Percentiles rank a stretch among this genome's conserved stretches.
Conservation (phyloP, 352 stramenopile species). For the Peronospora destructor region DNA sequence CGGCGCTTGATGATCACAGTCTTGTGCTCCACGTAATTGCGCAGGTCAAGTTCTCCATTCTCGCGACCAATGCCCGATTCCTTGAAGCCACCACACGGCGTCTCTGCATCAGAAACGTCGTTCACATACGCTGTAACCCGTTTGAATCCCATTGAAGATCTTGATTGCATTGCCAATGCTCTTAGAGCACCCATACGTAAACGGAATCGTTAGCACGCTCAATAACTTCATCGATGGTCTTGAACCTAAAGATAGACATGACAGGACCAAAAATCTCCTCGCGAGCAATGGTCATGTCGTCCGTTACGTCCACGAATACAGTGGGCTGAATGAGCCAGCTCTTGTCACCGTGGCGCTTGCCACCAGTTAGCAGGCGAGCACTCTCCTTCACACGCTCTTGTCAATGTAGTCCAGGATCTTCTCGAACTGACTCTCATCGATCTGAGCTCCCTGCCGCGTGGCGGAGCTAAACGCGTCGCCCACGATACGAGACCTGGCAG, state of each 20-base stretch:
- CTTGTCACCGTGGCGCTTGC: constrained; percentile 54
- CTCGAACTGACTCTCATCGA: constrained; percentile 64
- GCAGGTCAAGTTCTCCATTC: constrained; percentile 61
- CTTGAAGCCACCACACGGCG: constrained; percentile 87
- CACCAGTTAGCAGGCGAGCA: constrained; percentile 73
- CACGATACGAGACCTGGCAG: constrained; percentile 42
- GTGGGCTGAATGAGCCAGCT: constrained; percentile 90
- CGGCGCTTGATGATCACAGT: constrained; percentile 67
- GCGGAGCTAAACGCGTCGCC: constrained; percentile 43
- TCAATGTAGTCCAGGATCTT: constrained; percentile 85
- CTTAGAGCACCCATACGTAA: constrained; percentile 79
- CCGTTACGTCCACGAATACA: constrained; percentile 77
- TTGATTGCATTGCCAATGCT: constrained; percentile 82
- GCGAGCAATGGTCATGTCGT: constrained; percentile 84
- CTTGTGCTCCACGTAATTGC: constrained; percentile 77
- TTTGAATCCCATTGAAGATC: constrained; percentile 83
- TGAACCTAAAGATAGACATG: constrained; percentile 86
- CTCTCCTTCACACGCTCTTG: constrained; percentile 76
- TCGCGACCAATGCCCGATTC: constrained; percentile 82
- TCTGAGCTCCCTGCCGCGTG: constrained; percentile 53
- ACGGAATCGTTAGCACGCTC: constrained; percentile 76
- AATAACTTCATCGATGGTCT: constrained; percentile 86
- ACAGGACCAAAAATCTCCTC: constrained; percentile 93
- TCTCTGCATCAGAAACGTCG: constrained; percentile 78
- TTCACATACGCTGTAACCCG: constrained; percentile 93